Evolutionary conservation across 371 early-diverging fungal genomes (phyloP).

Genomic region (Mortierella sp.): DNA sequence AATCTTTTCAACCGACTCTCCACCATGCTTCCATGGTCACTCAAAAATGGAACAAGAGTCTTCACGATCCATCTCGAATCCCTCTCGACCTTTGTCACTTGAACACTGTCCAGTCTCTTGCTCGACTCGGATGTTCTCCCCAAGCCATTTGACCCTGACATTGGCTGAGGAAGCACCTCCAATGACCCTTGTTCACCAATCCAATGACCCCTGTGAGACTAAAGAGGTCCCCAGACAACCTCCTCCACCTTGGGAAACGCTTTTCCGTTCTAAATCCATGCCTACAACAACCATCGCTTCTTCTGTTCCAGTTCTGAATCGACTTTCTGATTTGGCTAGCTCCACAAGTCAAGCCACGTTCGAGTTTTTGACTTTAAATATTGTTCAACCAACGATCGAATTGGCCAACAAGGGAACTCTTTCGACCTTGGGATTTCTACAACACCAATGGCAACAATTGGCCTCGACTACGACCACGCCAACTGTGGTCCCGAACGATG

Average conservation of each 20-base stretch:
- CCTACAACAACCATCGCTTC: not conserved
- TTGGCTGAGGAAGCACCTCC: too few species aligned
- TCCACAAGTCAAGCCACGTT: slow-evolving; percentile 19
- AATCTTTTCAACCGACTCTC: too few species aligned
- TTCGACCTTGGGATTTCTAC: slow-evolving; percentile 5
- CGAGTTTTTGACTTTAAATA: slow-evolving; percentile 5
- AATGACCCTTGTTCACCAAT: not conserved
- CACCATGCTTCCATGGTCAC: too few species aligned
- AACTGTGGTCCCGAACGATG: too few species aligned
- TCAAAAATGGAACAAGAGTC: too few species aligned
- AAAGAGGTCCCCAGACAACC: not conserved
- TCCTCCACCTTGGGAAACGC: too few species aligned
- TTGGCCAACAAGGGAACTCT: slow-evolving; percentile 13
- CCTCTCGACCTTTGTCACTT: too few species aligned
- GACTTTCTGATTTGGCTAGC: slow-evolving; percentile 3
- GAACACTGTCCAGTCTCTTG: too few species aligned
- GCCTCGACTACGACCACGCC: not conserved
- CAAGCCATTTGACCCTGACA: too few species aligned
- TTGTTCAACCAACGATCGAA: slow-evolving; percentile 8
- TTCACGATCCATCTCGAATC: too few species aligned
- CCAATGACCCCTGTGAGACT: not conserved
- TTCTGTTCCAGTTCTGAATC: not conserved
- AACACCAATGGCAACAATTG: not conserved
- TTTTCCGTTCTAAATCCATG: too few species aligned
- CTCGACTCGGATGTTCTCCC: too few species aligned